Conservation (phyloP, 495 filamentous ascomycete species). For the Trichoderma asperelloides region DNA sequence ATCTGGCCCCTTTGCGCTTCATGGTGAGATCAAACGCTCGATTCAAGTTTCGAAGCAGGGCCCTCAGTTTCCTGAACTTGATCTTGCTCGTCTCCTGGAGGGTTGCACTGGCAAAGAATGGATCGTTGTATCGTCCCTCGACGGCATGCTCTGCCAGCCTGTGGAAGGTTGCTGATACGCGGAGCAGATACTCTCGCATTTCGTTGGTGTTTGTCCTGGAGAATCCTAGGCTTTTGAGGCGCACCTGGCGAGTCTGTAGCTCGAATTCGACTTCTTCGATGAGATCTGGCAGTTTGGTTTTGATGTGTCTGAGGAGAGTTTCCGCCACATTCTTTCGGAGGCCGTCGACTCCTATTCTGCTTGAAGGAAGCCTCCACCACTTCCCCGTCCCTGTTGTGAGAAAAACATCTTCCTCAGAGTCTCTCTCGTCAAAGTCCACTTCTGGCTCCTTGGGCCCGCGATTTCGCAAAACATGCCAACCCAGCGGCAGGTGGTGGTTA, state of each 20-base stretch:
- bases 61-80: conserved; percentile 16
- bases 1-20: conserved; percentile 14
- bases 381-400: conserved; percentile 22
- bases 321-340: conserved; percentile 26
- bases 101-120: conserved; percentile 20
- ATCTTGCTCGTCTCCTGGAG: neutral
- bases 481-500: conserved; percentile 15
- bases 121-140: conserved; percentile 22
- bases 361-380: conserved; percentile 26
- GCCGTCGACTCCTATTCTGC: conserved; percentile 20
- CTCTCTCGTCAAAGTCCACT: conserved; percentile 19
- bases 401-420: conserved; percentile 31
- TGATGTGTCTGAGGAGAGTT: conserved; percentile 23
- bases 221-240: conserved; percentile 20
- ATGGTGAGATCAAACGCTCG: conserved; percentile 17
- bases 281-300: conserved; percentile 19
- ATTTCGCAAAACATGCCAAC: conserved; percentile 64
- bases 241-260: conserved; percentile 11
- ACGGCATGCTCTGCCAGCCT: conserved; percentile 21
- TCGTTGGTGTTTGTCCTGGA: conserved; percentile 20
- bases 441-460: conserved; percentile 35
- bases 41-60: conserved; percentile 17
- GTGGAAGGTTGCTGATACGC: conserved; percentile 21
- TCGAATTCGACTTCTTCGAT: conserved; percentile 21
- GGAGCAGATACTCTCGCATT: conserved; percentile 19